Percentiles rank a stretch among this genome's conserved stretches.
Evolutionary conservation across 2,329 filamentous ascomycete genomes (phyloP).

Genomic region (Botrytis aclada): DNA sequence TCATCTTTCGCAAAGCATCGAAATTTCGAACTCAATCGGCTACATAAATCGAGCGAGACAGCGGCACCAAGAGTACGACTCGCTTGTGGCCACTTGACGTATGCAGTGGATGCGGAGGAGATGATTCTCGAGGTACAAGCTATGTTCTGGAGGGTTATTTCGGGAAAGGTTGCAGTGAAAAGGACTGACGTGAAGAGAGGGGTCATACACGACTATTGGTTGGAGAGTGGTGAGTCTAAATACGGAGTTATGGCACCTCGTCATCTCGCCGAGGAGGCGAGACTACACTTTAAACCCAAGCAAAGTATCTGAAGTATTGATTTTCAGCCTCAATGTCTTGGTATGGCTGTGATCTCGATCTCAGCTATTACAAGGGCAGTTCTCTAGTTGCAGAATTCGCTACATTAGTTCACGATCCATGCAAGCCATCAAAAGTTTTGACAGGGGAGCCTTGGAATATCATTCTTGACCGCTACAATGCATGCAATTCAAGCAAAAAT

Average conservation of each 20-base stretch:
- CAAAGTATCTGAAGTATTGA: constrained; percentile 1
- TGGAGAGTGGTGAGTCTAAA: constrained; percentile 36
- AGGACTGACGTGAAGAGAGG: constrained; percentile 35
- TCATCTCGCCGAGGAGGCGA: constrained; percentile 36
- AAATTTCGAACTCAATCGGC: constrained; percentile 33
- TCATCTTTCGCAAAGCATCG: constrained; percentile 38
- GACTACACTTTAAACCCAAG: constrained; percentile 27
- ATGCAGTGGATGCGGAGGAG: constrained; percentile 39
- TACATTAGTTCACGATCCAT: constrained; percentile 8
- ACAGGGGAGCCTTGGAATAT: not conserved
- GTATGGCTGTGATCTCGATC: not conserved
- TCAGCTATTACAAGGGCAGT: constrained; percentile 14
- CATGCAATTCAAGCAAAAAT: not conserved
- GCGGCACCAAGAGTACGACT: constrained; percentile 30
- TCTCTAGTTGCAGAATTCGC: constrained; percentile 14
- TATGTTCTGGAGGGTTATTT: constrained; percentile 38
- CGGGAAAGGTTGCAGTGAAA: constrained; percentile 38
- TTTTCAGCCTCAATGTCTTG: constrained; percentile 15
- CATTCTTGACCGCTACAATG: constrained; percentile 13
- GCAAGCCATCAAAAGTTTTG: constrained; percentile 1
- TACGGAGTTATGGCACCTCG: constrained; percentile 41
- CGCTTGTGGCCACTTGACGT: constrained; percentile 41
- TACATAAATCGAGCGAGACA: constrained; percentile 30
- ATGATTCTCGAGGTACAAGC: constrained; percentile 39
- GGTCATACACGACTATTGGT: constrained; percentile 40